These are phyloP conservation scores for Magnusiomyces ingens DNA, from an alignment of 1,139 yeast species.

Conservation along the genomic window DNA sequence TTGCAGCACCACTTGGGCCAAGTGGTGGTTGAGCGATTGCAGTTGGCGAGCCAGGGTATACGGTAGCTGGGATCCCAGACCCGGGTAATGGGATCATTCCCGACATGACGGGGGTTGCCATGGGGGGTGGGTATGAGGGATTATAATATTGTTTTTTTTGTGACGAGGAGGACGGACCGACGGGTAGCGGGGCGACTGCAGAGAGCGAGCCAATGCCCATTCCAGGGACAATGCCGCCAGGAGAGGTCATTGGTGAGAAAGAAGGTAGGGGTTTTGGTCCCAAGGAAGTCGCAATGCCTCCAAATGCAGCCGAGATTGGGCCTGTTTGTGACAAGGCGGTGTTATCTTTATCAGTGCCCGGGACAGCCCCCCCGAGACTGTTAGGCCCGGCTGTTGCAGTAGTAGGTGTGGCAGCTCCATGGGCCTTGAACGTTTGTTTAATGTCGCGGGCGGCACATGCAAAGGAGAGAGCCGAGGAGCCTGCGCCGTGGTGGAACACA, in stretches of 20 bases:
- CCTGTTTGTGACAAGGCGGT: no score
- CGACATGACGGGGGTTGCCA: background rate
- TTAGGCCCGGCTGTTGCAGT: background rate
- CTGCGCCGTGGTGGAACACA: conserved; percentile 90
- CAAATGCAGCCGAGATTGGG: no score
- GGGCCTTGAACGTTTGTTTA: conserved; percentile 27
- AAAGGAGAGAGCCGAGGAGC: conserved; percentile 78
- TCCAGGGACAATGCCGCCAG: background rate
- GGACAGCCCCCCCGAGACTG: no score
- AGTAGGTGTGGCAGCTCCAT: conserved; percentile 14
- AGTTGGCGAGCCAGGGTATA: background rate
- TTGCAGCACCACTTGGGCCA: background rate
- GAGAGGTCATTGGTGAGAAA: no score
- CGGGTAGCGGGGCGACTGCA: background rate
- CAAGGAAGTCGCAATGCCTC: no score
- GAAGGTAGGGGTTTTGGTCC: no score
- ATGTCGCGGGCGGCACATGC: conserved; percentile 45
- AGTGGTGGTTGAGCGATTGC: background rate
- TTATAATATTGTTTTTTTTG: no score
- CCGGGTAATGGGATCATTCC: conserved; percentile 10
- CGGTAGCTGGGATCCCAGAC: conserved; percentile 5
- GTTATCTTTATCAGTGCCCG: no score
- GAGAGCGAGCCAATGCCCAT: background rate
- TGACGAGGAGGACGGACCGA: background rate
- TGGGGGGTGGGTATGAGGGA: conserved; percentile 16